These are phyloP conservation scores for Exophiala bonariae DNA, from an alignment of 2,329 filamentous ascomycete species.

Conservation along the genomic window DNA sequence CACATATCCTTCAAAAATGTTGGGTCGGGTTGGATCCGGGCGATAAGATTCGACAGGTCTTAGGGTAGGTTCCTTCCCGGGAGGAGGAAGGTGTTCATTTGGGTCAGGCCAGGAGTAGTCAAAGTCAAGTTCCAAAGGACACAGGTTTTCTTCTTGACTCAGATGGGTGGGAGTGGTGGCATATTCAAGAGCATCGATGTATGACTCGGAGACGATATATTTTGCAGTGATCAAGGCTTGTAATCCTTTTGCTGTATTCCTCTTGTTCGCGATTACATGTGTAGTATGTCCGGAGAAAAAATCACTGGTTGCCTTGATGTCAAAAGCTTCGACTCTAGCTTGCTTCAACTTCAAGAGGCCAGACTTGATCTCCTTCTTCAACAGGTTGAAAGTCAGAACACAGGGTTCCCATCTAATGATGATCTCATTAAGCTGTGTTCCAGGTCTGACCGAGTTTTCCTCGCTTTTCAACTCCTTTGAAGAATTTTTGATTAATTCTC, in stretches of 20 bases:
- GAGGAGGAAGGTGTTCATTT: slow-evolving; percentile 68
- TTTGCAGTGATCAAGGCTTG: slow-evolving; percentile 81
- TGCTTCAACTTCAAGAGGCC: slow-evolving; percentile 65
- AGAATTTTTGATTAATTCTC: slow-evolving; percentile 63
- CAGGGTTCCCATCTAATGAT: slow-evolving; percentile 76
- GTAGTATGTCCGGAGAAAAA: slow-evolving; percentile 73
- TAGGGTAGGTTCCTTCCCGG: slow-evolving; percentile 72
- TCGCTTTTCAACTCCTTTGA: slow-evolving; percentile 54
- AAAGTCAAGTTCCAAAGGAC: slow-evolving; percentile 75
- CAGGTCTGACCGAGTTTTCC: slow-evolving; percentile 69
- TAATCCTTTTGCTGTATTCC: slow-evolving; percentile 84
- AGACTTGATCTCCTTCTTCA: slow-evolving; percentile 66
- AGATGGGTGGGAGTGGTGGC: slow-evolving; percentile 55
- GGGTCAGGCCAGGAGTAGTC: slow-evolving; percentile 76
- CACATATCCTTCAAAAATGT: slow-evolving; percentile 81
- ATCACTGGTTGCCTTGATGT: slow-evolving; percentile 78
- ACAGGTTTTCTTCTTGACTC: slow-evolving; percentile 52
- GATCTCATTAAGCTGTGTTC: slow-evolving; percentile 62
- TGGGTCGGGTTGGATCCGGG: slow-evolving; percentile 65
- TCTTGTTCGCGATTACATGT: slow-evolving; percentile 83
- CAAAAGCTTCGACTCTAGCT: slow-evolving; percentile 73
- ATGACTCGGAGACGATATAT: slow-evolving; percentile 72
- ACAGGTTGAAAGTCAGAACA: slow-evolving; percentile 78
- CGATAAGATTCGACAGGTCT: slow-evolving; percentile 68
- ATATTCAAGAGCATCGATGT: slow-evolving; percentile 69